Evolutionary conservation across 1,284 basidiomycete genomes (phyloP).

Genomic region (Cystobasidiaceae sp.): DNA sequence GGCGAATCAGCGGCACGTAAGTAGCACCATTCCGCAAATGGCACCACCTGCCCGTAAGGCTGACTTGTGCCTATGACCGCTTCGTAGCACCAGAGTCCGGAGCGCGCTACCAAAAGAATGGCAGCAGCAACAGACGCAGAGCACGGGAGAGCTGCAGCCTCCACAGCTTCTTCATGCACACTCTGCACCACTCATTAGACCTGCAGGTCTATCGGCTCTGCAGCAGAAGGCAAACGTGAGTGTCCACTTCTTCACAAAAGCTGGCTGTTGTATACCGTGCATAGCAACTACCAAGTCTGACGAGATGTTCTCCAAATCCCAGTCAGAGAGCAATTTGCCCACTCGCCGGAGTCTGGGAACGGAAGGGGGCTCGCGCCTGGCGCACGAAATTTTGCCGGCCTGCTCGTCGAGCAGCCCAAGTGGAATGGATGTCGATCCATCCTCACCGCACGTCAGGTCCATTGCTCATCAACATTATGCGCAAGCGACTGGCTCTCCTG

Average conservation of each 20-base stretch:
- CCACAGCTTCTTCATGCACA: conserved; percentile 16
- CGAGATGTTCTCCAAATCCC: background rate
- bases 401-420: background rate
- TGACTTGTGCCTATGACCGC: background rate
- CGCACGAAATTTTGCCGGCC: conserved; percentile 1
- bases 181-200: conserved; percentile 26
- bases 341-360: background rate
- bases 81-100: conserved; percentile 11
- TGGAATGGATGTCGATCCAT: background rate
- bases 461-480: background rate
- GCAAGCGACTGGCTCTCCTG: conserved; percentile 4
- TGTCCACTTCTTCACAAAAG: background rate
- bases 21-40: background rate
- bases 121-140: background rate
- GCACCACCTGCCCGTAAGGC: background rate
- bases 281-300: background rate
- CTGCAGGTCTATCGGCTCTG: conserved; percentile 7
- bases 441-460: background rate
- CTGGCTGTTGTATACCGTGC: background rate
- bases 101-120: conserved; percentile 24
- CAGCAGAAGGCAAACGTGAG: conserved; percentile 18
- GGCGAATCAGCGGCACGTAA: conserved; percentile 22
- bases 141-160: background rate
- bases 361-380: conserved; percentile 11
- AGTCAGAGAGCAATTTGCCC: too few relatives aligned